Evolutionary conservation across 1,284 basidiomycete genomes (phyloP), one percentile per base, ranked within the genome.

Genomic region (Leccinum ponderosum): DNA sequence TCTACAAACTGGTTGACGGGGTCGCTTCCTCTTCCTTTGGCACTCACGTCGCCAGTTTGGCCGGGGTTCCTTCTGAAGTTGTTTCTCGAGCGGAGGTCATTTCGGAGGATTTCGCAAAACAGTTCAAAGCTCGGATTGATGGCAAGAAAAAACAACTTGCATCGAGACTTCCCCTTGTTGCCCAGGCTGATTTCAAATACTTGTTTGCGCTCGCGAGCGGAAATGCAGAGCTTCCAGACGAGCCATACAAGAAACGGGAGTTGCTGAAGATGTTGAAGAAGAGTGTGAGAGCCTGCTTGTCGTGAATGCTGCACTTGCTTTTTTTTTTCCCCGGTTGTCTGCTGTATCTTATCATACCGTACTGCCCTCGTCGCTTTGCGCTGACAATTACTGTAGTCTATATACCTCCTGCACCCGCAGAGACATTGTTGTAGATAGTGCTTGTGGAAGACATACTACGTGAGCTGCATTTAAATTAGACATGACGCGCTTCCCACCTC

Each of bases 11-110:
- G 39, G 87, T 96, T 50, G 86, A 92, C 44, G 94, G 93, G 9
- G 88, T 91, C 44, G 96, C 96, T 1, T 87, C 91, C 60, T 94
- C 92, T 4, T 97, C 94, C 1, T 97, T 98, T 71, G 96, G 94
- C 31, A 95, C 94, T 1, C 92, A 96, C 69, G 94, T 97, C 52
- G 94, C 94, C 47, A 91, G 89, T 65, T 82, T 96, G 35, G 93
- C 93, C 5, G 91, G 92, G 2, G 93, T 95, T 0, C 91, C 94
- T 2, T 69, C 82, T 27, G 80, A 83, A 8, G 89, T 96, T n/a
- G 93, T 98, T 42, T 82, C 89, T 60, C 87, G 95, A 6, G 95
- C 95, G 1, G 94, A 95, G 65, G 76, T 86, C 50, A 87, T 98
- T 53, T 97, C 95, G 12, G 85, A 86, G 59, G 89, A 94, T 70